phyloP scores from a whole-genome alignment of 306 rosid genomes.

The Dryas octopetala region DNA sequence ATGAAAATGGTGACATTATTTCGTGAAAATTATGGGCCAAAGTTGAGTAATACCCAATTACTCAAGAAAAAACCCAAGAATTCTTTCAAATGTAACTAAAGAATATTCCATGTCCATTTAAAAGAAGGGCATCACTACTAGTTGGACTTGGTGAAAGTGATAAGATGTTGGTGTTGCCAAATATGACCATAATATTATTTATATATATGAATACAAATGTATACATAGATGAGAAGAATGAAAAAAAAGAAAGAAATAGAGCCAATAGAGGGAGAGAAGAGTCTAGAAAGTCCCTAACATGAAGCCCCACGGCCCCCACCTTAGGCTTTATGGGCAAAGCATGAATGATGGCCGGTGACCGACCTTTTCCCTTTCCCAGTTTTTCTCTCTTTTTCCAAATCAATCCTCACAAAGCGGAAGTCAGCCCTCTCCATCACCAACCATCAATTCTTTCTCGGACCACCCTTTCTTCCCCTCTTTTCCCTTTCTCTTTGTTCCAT shows the following conservation, averaged over 20 bases:
- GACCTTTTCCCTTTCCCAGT: slow-evolving; percentile 30
- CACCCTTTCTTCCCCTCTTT: neutral
- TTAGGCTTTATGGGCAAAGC: slow-evolving; percentile 38
- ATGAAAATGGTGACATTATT: too few relatives aligned
- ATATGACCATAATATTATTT: neutral
- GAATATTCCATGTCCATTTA: neutral
- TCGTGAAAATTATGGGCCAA: too few relatives aligned
- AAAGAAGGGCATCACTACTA: neutral
- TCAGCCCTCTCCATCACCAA: slow-evolving; percentile 49
- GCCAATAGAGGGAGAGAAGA: neutral
- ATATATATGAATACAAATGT: too few relatives aligned
- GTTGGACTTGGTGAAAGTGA: neutral
- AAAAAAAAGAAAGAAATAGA: neutral
- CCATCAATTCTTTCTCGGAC: slow-evolving; percentile 33
- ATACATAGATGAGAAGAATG: neutral
- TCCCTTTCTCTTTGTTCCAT: slow-evolving; percentile 1
- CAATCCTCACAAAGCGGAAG: slow-evolving; percentile 57
- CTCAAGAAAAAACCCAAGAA: too few relatives aligned
- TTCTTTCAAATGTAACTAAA: neutral
- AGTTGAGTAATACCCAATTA: too few relatives aligned
- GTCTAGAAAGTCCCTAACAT: slow-evolving; percentile 13
- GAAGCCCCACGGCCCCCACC: slow-evolving; percentile 53
- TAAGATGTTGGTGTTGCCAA: neutral
- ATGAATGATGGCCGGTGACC: slow-evolving; percentile 57
- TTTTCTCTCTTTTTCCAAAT: slow-evolving; percentile 26